These are phyloP conservation scores for Ciborinia camelliae DNA, from an alignment of 2,329 filamentous ascomycete genomes.

Conservation along the genomic window DNA sequence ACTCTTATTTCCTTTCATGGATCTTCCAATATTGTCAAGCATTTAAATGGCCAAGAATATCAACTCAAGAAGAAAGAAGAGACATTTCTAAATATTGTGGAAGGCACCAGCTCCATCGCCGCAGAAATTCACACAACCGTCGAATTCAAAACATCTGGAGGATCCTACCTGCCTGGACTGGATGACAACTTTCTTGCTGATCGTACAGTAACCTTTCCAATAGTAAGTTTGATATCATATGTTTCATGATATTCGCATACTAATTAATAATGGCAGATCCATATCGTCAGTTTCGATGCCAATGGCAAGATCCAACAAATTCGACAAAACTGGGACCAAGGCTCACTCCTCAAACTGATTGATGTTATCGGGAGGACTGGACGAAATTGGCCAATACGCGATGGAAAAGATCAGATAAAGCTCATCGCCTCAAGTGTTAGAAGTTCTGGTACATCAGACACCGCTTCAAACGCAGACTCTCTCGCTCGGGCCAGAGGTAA, in stretches of 20 bases:
- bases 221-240: slow-evolving; percentile 57
- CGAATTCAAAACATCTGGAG: slow-evolving; percentile 77
- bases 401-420: slow-evolving; percentile 78
- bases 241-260: not conserved
- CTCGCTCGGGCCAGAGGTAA: slow-evolving; percentile 48
- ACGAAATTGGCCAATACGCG: slow-evolving; percentile 91
- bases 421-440: slow-evolving; percentile 65
- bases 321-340: slow-evolving; percentile 93
- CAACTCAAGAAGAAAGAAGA: slow-evolving; percentile 81
- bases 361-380: slow-evolving; percentile 89
- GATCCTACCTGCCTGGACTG: slow-evolving; percentile 79
- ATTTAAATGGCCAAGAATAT: slow-evolving; percentile 67
- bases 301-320: slow-evolving; percentile 80
- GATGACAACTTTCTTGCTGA: slow-evolving; percentile 94
- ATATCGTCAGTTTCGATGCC: slow-evolving; percentile 81
- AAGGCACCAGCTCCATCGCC: slow-evolving; percentile 66
- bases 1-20: slow-evolving; percentile 74
- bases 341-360: slow-evolving; percentile 83
- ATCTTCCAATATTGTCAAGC: slow-evolving; percentile 74
- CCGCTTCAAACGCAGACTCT: slow-evolving; percentile 37
- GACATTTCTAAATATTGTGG: slow-evolving; percentile 69
- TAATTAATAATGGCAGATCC: slow-evolving; percentile 54
- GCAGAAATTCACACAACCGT: slow-evolving; percentile 78
- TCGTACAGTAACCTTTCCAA: slow-evolving; percentile 70
- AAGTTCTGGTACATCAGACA: slow-evolving; percentile 41